A percentile compares a stretch with the other conserved stretches of the same genome.
These are phyloP conservation scores for Epichloe coenophiala DNA, from an alignment of 2,329 filamentous ascomycete genomes.

Conservation along the genomic window DNA sequence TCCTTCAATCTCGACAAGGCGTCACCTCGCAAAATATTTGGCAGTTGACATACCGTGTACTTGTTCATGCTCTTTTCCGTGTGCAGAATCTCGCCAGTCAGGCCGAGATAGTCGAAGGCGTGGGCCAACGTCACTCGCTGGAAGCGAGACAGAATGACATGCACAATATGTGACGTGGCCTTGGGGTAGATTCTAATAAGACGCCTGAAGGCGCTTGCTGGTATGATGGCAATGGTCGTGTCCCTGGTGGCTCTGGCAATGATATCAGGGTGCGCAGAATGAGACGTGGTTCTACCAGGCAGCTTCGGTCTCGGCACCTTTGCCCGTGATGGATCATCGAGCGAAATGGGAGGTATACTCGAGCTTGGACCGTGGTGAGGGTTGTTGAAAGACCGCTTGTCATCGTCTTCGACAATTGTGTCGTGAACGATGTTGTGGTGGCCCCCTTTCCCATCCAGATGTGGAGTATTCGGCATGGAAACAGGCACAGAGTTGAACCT, in stretches of 20 bases:
- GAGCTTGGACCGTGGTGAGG: constrained; percentile 17
- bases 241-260: constrained; percentile 93
- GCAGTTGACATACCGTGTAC: constrained; percentile 81
- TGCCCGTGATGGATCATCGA: constrained; percentile 37
- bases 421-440: constrained; percentile 3
- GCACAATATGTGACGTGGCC: constrained; percentile 92
- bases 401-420: constrained; percentile 9
- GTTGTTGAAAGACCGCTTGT: constrained; percentile 3
- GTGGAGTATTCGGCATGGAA: constrained; percentile 26
- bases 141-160: constrained; percentile 88
- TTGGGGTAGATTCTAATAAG: constrained; percentile 91
- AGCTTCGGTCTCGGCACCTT: constrained; percentile 23
- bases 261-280: constrained; percentile 89
- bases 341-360: constrained; percentile 59
- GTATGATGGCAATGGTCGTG: constrained; percentile 96
- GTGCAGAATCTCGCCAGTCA: constrained; percentile 81
- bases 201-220: constrained; percentile 85
- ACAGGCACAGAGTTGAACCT: constrained; percentile 7
- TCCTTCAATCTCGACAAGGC: constrained; percentile 78
- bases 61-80: constrained; percentile 91
- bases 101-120: constrained; percentile 82
- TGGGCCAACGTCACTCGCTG: constrained; percentile 91
- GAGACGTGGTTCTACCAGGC: constrained; percentile 35
- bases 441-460: constrained; percentile 17
- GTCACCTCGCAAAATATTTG: constrained; percentile 76